These are phyloP conservation scores for Aspergillus sp. DNA, from an alignment of 2,329 filamentous ascomycete species.

Conservation along the genomic window DNA sequence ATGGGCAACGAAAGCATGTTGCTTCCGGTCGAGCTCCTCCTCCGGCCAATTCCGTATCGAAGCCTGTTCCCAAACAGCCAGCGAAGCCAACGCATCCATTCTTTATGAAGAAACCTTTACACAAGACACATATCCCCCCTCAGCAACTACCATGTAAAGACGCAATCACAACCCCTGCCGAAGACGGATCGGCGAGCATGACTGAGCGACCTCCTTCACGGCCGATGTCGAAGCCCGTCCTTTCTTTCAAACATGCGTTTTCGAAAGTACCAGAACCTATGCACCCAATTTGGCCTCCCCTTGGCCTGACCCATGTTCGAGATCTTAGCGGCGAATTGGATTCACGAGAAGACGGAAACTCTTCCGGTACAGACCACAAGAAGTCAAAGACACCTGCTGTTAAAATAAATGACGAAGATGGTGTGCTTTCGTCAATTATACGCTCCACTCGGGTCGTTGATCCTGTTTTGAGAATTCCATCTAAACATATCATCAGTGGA, in stretches of 20 bases:
- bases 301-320: slow-evolving; percentile 50
- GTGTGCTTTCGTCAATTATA: slow-evolving; percentile 24
- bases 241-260: slow-evolving; percentile 22
- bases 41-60: slow-evolving; percentile 11
- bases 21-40: slow-evolving; percentile 20
- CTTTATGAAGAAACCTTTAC: slow-evolving; percentile 59
- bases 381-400: slow-evolving; percentile 40
- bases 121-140: slow-evolving; percentile 12
- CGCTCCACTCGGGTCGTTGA: neutral
- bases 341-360: neutral
- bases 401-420: slow-evolving; percentile 35
- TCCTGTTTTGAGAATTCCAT: slow-evolving; percentile 29
- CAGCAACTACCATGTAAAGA: neutral
- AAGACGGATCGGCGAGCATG: neutral
- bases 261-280: slow-evolving; percentile 32
- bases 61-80: slow-evolving; percentile 23
- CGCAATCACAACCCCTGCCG: neutral
- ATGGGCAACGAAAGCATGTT: slow-evolving; percentile 33
- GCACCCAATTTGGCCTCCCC: slow-evolving; percentile 42
- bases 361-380: slow-evolving; percentile 24
- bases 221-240: slow-evolving; percentile 5
- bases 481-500: slow-evolving; percentile 31
- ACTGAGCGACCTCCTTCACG: neutral
- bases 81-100: slow-evolving; percentile 65
- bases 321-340: slow-evolving; percentile 31